A percentile compares a stretch with the other conserved stretches of the same genome.
Evolutionary conservation across 208 protist species (phyloP).

Genomic region (Trypanosoma scelopori): DNA sequence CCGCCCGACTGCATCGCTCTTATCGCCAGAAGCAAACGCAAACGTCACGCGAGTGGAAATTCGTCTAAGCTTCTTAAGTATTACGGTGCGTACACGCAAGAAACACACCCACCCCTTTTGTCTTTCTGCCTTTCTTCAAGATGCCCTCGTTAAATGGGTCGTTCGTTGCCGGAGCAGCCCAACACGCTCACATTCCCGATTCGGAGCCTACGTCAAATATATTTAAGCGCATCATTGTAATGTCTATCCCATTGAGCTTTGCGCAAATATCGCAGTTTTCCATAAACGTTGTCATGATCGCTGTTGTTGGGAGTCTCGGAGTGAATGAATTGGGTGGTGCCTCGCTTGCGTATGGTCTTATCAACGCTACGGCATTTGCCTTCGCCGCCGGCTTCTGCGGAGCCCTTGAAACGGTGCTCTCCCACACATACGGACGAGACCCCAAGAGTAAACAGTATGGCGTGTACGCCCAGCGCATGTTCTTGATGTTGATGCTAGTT

Average conservation of each 20-base stretch:
- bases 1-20: no score
- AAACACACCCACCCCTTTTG: no score
- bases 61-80: no score
- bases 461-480: slow-evolving; percentile 75
- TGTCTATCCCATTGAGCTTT: slow-evolving; percentile 58
- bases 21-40: no score
- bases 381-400: slow-evolving; percentile 63
- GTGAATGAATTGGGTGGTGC: slow-evolving; percentile 55
- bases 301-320: slow-evolving; percentile 57
- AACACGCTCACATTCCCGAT: slow-evolving; percentile 6
- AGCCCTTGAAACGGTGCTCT: slow-evolving; percentile 79
- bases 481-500: slow-evolving; percentile 61
- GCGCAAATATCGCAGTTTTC: slow-evolving; percentile 65
- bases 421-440: slow-evolving; percentile 70
- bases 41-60: no score
- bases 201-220: slow-evolving; percentile 1
- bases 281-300: slow-evolving; percentile 45
- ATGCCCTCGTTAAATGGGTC: slow-evolving; percentile 23
- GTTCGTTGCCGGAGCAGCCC: slow-evolving; percentile 9
- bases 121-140: no score
- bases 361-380: slow-evolving; percentile 77
- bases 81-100: no score
- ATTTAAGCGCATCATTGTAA: slow-evolving; percentile 38
- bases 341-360: slow-evolving; percentile 66
- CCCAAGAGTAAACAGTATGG: slow-evolving; percentile 72